A percentile compares a stretch with the other conserved stretches of the same genome.
Evolutionary conservation across 306 rosid species (phyloP).

Genomic region (Betula pendula): DNA sequence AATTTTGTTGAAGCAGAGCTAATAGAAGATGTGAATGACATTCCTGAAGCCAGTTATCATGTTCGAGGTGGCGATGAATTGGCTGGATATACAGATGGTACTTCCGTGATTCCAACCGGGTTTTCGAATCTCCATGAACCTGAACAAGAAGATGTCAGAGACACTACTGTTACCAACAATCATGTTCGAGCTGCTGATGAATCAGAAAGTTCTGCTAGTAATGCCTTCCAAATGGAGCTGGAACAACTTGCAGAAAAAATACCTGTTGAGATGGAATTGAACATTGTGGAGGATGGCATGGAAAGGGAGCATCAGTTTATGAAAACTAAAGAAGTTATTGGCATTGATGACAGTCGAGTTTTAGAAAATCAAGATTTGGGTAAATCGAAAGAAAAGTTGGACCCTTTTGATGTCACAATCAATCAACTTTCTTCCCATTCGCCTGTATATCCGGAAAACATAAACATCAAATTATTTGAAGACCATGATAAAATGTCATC

Average conservation of each 20-base stretch:
- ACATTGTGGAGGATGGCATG: conserved; percentile 20
- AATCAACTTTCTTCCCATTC: conserved; percentile 31
- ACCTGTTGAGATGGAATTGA: conserved; percentile 24
- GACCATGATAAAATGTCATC: conserved; percentile 37
- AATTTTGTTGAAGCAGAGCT: conserved; percentile 28
- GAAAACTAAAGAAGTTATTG: conserved; percentile 32
- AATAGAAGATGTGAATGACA: conserved; percentile 42
- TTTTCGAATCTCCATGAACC: conserved; percentile 13
- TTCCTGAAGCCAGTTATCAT: conserved; percentile 41
- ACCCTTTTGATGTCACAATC: conserved; percentile 28
- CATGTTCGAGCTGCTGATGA: conserved; percentile 33
- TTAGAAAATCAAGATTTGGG: conserved; percentile 32
- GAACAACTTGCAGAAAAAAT: conserved; percentile 36
- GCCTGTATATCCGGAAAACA: conserved; percentile 34
- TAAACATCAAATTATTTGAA: conserved; percentile 31
- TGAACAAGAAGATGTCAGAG: conserved; percentile 32
- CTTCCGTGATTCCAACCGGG: conserved; percentile 27
- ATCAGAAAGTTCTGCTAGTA: conserved; percentile 20
- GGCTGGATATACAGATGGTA: conserved; percentile 33
- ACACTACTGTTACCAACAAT: conserved; percentile 25
- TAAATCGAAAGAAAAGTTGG: conserved; percentile 36
- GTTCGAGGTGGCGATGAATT: conserved; percentile 43
- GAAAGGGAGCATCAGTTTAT: conserved; percentile 22
- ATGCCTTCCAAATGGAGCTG: conserved; percentile 24
- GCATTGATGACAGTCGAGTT: conserved; percentile 23